Conservation (phyloP, 495 filamentous ascomycete genomes). For the Cercophora scortea region DNA sequence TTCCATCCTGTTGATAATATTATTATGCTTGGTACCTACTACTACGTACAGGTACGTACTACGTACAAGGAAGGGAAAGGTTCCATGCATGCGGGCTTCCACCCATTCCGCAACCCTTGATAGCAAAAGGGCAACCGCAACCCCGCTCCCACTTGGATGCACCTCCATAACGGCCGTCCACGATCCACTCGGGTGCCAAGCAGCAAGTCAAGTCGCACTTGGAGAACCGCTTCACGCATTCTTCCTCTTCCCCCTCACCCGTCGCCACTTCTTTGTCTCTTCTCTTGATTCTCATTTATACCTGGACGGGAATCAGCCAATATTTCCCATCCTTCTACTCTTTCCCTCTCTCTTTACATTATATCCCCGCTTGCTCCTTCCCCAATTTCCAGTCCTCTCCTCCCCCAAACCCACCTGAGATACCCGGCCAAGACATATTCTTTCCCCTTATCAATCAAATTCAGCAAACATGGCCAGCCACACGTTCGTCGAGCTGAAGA, state of each 20-base stretch:
- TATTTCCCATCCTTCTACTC: not conserved
- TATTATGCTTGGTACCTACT: too few relatives aligned
- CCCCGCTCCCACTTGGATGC: too few relatives aligned
- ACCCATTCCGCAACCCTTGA: too few relatives aligned
- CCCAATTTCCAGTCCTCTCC: not conserved
- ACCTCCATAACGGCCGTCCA: too few relatives aligned
- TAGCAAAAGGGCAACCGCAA: too few relatives aligned
- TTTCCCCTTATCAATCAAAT: not conserved
- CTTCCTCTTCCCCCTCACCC: not conserved
- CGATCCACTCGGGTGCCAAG: too few relatives aligned
- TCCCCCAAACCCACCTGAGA: not conserved
- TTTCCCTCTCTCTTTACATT: not conserved
- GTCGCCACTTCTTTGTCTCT: conserved; percentile 1
- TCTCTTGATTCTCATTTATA: not conserved
- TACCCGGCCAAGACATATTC: not conserved
- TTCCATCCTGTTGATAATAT: too few relatives aligned
- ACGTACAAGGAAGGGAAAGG: too few relatives aligned
- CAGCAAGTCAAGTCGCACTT: too few relatives aligned
- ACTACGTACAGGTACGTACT: too few relatives aligned
- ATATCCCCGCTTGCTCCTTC: not conserved
- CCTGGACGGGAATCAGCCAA: conserved; percentile 1
- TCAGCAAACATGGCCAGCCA: conserved; percentile 39
- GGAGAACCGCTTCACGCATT: not conserved
- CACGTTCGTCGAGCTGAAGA: conserved; percentile 49
- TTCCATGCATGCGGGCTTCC: too few relatives aligned